These are phyloP conservation scores for Phytopythium mirpurense DNA, from an alignment of 352 stramenopile genomes.

Conservation along the genomic window DNA sequence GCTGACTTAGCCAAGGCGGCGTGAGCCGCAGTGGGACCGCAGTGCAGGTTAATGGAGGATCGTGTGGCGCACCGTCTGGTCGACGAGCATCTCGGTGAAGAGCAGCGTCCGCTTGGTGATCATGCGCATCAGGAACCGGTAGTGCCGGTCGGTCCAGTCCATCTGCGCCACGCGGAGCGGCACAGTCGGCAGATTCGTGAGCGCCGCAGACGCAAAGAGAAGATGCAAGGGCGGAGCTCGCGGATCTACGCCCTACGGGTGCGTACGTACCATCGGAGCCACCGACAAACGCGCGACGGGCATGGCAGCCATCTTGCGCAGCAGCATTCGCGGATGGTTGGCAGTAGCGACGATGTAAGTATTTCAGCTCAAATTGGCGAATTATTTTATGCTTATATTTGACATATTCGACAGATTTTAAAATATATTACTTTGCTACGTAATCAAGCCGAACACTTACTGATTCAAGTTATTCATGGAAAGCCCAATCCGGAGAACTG, in stretches of 20 bases:
- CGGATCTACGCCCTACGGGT: too few species aligned
- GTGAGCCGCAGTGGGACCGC: too few species aligned
- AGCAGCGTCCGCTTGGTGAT: slow-evolving; percentile 92
- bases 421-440: too few species aligned
- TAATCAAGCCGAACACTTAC: too few species aligned
- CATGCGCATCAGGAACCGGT: slow-evolving; percentile 91
- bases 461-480: too few species aligned
- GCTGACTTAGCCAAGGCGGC: slow-evolving; percentile 31
- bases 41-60: too few species aligned
- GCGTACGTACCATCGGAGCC: slow-evolving; percentile 58
- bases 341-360: too few species aligned
- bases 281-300: slow-evolving; percentile 56
- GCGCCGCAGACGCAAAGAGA: background rate
- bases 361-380: too few species aligned
- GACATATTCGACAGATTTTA: too few species aligned
- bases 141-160: slow-evolving; percentile 97
- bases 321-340: slow-evolving; percentile 11
- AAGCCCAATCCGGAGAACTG: too few species aligned
- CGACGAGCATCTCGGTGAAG: slow-evolving; percentile 99
- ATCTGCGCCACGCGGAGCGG: slow-evolving; percentile 78
- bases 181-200: background rate
- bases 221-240: too few species aligned
- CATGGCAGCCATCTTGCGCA: slow-evolving; percentile 25
- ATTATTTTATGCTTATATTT: too few species aligned
- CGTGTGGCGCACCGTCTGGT: slow-evolving; percentile 97